phyloP scores from a whole-genome alignment of 2,329 filamentous ascomycete species.

The Neofusicoccum sp. region DNA sequence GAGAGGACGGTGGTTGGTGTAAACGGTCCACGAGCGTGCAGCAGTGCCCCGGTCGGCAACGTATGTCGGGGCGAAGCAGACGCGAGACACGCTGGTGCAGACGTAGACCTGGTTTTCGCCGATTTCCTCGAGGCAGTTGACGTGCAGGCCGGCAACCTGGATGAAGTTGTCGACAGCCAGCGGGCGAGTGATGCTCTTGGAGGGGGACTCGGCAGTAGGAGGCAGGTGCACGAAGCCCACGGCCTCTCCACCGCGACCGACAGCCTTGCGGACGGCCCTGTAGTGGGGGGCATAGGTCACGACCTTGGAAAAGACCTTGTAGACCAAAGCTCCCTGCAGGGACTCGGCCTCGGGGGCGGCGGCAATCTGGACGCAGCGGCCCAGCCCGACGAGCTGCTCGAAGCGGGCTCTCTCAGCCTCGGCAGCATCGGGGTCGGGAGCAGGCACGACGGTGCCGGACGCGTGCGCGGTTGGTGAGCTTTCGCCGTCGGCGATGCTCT shows the following conservation, averaged over 20 bases:
- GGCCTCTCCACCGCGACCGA: background rate
- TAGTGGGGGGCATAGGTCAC: constrained; percentile 18
- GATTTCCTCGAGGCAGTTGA: background rate
- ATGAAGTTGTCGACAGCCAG: constrained; percentile 21
- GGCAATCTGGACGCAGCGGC: too few species aligned
- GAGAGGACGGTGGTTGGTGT: background rate
- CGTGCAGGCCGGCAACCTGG: constrained; percentile 17
- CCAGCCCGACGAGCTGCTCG: too few species aligned
- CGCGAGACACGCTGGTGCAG: background rate
- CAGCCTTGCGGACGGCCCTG: background rate
- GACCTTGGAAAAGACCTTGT: constrained; percentile 15
- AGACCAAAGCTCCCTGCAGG: background rate
- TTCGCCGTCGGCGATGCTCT: background rate
- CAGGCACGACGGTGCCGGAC: too few species aligned
- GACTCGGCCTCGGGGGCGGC: background rate
- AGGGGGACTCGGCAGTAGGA: background rate
- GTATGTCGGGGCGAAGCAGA: too few species aligned
- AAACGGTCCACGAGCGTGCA: background rate
- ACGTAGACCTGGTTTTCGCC: background rate
- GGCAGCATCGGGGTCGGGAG: too few species aligned
- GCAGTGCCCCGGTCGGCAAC: too few species aligned
- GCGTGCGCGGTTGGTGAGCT: background rate
- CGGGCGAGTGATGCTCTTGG: background rate
- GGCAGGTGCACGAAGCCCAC: background rate
- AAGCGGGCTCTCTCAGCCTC: too few species aligned